Evolutionary conservation across 1,139 yeast genomes (phyloP).

Genomic region (Lodderomyces elongisporus): DNA sequence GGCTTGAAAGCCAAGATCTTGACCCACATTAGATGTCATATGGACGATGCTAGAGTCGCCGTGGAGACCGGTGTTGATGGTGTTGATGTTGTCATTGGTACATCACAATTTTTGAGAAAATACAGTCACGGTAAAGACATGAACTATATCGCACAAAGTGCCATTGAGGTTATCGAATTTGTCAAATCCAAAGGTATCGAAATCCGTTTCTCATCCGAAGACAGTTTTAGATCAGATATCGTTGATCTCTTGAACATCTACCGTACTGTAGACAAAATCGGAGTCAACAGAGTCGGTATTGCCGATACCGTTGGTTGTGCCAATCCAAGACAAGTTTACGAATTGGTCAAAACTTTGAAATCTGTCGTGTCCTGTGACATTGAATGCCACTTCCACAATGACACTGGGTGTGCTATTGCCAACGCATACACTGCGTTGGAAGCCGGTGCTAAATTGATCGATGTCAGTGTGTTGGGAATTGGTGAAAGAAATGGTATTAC

Average conservation of each 20-base stretch:
- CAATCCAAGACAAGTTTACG: conserved; percentile 98
- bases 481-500: conserved; percentile 99
- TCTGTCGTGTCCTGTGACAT: conserved; percentile 95
- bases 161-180: conserved; percentile 94
- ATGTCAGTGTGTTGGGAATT: conserved; percentile 92
- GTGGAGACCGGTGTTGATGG: conserved; percentile 99
- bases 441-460: conserved; percentile 95
- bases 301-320: conserved; percentile 99
- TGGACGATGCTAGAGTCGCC: conserved; percentile 97
- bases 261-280: conserved; percentile 95
- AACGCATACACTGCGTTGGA: conserved; percentile 97
- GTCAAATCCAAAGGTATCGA: conserved; percentile 97
- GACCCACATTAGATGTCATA: conserved; percentile 92
- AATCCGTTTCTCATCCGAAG: conserved; percentile 95
- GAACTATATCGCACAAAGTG: conserved; percentile 96
- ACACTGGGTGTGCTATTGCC: conserved; percentile 98
- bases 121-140: conserved; percentile 98
- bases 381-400: conserved; percentile 98
- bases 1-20: conserved; percentile 94
- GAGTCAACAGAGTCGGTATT: conserved; percentile 98
- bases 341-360: conserved; percentile 87
- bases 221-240: conserved; percentile 94
- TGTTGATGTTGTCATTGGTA: conserved; percentile 97
- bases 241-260: conserved; percentile 93
- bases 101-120: conserved; percentile 91